Evolutionary conservation across 2,329 filamentous ascomycete genomes (phyloP), one percentile per base, ranked within the genome.

Genomic region (Colletotrichum orchidophilum): DNA sequence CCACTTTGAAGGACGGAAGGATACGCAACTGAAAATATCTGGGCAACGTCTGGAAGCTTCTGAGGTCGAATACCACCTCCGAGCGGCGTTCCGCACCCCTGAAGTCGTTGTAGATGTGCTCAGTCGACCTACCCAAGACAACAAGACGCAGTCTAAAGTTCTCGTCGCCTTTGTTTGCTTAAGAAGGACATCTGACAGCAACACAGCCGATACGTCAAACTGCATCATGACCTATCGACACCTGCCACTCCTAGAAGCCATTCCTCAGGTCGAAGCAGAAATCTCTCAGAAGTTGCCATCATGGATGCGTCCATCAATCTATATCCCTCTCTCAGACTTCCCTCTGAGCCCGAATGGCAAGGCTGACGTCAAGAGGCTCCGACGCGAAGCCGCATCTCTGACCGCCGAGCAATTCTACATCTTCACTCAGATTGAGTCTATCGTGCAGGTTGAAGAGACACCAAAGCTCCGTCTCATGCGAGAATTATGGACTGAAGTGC

Each of bases 21-120:
- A 76, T 50, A 63, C 49, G 5, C 70, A 74, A 54, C 72, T 76
- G 39, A 77, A 77, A 61, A 71, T 81, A 11, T 75, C 77, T 24
- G 78, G 79, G 11, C 75, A 80, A 9, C 76, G 79, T 3, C 61
- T 80, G 29, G 79, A 81, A 63, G 63, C 76, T 1, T 74, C 66
- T 0, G 78, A 80, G 39, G 74, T 80, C 2, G 78, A 80, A 18
- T 24, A 58, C 33, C 65, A 70, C 27, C 35, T 69, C 2, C 53
- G 69, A 11, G 0, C 49, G 11, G 62, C 62, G 0, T 57, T 69
- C 11, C 29, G 31, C 6, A 54, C 74, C 63, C 73, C 2, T 26
- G 53, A 66, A 13, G 21, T 73, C 15, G 46, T 59, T 5, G 63
- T 71, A 8, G 71, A 73, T 54, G 68, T 73, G 15, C 29, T 64